Evolutionary conservation across 2,329 filamentous ascomycete genomes (phyloP).

Genomic region (Trichophyton simii): DNA sequence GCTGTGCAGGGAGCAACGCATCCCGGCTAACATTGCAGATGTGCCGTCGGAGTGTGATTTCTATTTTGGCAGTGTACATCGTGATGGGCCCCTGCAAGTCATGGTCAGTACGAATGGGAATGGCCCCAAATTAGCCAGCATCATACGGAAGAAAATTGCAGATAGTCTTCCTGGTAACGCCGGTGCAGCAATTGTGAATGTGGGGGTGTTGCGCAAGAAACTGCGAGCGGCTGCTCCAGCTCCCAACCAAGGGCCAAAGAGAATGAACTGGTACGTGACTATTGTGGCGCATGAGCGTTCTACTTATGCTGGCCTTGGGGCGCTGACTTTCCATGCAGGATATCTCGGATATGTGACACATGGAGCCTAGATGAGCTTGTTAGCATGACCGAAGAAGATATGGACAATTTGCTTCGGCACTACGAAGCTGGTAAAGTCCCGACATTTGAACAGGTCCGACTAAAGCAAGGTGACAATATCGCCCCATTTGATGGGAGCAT

Average conservation of each 20-base stretch:
- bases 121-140: constrained; percentile 77
- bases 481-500: constrained; percentile 20
- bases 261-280: constrained; percentile 70
- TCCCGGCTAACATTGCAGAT: constrained; percentile 91
- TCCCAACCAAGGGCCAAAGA: constrained; percentile 61
- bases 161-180: constrained; percentile 61
- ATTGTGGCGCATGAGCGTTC: not conserved
- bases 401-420: constrained; percentile 59
- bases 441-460: constrained; percentile 13
- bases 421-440: constrained; percentile 35
- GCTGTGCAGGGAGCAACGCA: constrained; percentile 70
- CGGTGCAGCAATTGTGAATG: constrained; percentile 72
- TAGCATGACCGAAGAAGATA: constrained; percentile 61
- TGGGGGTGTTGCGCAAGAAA: constrained; percentile 67
- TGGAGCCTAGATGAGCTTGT: constrained; percentile 71
- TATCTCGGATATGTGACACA: constrained; percentile 69
- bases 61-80: constrained; percentile 92
- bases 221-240: constrained; percentile 64
- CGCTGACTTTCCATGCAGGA: constrained; percentile 40
- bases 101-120: constrained; percentile 99
- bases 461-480: constrained; percentile 9
- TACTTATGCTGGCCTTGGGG: not conserved
- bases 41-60: constrained; percentile 96
- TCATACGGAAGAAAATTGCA: constrained; percentile 73
- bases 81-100: constrained; percentile 88